Conservation (phyloP, 108 stramenopile species). For the Skeletonema grethae region DNA sequence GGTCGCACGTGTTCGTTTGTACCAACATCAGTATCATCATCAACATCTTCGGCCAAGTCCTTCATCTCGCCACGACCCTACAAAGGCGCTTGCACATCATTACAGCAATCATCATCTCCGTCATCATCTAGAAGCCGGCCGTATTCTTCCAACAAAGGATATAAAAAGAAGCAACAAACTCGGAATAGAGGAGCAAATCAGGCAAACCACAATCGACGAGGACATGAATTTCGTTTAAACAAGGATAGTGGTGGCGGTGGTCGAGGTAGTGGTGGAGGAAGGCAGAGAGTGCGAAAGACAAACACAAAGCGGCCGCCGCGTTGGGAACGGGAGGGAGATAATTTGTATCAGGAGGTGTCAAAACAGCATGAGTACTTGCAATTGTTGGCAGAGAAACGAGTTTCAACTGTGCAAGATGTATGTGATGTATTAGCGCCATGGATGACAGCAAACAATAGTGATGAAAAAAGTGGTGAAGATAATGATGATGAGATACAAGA, state of each 20-base stretch:
- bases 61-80: too few species aligned
- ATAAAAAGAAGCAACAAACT: constrained; percentile 7
- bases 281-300: constrained; percentile 19
- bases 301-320: constrained; percentile 59
- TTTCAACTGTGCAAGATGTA: constrained; percentile 35
- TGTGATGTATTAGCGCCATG: constrained; percentile 34
- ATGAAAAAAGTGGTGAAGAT: neutral
- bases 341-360: constrained; percentile 54
- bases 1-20: neutral
- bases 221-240: constrained; percentile 32
- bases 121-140: neutral
- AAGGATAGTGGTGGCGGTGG: constrained; percentile 7
- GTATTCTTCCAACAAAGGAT: neutral
- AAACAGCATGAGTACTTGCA: constrained; percentile 18
- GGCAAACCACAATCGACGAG: constrained; percentile 46
- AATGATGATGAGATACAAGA: neutral
- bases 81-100: neutral
- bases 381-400: constrained; percentile 5
- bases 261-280: neutral
- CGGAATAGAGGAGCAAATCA: constrained; percentile 41
- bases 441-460: neutral
- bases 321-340: constrained; percentile 82
- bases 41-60: too few species aligned
- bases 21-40: neutral
- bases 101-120: neutral